These are phyloP conservation scores for Tolypocladium endophyticum DNA, from an alignment of 2,329 filamentous ascomycete genomes.

Conservation along the genomic window DNA sequence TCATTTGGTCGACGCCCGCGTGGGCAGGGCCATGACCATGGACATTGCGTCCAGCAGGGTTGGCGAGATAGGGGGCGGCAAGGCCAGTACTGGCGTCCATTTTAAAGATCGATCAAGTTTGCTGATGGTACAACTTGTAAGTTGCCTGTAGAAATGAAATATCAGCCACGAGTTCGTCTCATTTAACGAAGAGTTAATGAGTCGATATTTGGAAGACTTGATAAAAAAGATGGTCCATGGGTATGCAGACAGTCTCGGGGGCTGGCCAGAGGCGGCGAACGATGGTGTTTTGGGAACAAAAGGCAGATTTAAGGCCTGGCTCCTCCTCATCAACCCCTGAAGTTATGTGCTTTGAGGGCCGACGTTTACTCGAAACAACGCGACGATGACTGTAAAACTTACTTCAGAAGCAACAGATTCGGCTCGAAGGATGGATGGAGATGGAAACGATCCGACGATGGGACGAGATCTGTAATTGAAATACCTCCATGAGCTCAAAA, in stretches of 20 bases:
- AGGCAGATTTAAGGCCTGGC: no score
- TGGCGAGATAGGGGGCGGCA: slow-evolving; percentile 19
- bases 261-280: background rate
- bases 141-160: slow-evolving; percentile 5
- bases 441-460: slow-evolving; percentile 18
- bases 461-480: slow-evolving; percentile 18
- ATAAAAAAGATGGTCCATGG: no score
- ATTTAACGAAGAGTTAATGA: no score
- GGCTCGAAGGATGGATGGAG: slow-evolving; percentile 16
- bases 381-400: slow-evolving; percentile 4
- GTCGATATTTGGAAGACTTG: no score
- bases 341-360: background rate
- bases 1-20: slow-evolving; percentile 19
- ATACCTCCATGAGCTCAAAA: background rate
- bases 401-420: slow-evolving; percentile 23
- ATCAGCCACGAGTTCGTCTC: background rate
- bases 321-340: background rate
- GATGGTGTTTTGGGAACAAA: no score
- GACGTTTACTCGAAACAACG: background rate
- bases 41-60: slow-evolving; percentile 16
- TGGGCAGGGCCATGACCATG: slow-evolving; percentile 19
- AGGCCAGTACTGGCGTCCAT: slow-evolving; percentile 26
- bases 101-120: slow-evolving; percentile 12
- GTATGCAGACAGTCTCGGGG: background rate
- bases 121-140: slow-evolving; percentile 24